Conservation (phyloP, 75 land plant genomes). For the Selaginella moellendorffii region DNA sequence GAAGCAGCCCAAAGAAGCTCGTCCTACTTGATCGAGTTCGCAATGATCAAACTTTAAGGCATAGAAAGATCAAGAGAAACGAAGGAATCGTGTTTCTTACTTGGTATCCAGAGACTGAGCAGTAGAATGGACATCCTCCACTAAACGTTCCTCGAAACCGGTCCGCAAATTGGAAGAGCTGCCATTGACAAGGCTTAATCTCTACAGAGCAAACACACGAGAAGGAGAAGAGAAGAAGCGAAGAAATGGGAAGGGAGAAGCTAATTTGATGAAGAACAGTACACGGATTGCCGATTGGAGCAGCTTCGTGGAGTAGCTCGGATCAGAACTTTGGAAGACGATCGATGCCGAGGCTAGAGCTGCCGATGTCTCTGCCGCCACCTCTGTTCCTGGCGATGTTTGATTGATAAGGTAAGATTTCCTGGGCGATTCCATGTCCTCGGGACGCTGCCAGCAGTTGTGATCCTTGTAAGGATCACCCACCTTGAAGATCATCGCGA, state of each 20-base stretch:
- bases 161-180: constrained; percentile 64
- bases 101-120: constrained; percentile 81
- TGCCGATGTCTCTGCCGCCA: constrained; percentile 86
- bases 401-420: constrained; percentile 39
- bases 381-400: constrained; percentile 58
- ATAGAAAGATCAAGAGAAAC: no score
- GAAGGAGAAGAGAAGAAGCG: no score
- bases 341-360: constrained; percentile 81
- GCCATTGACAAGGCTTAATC: constrained; percentile 7
- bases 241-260: no score
- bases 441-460: constrained; percentile 72
- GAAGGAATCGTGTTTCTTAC: no score
- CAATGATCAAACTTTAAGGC: no score
- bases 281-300: constrained; percentile 38
- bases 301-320: constrained; percentile 40
- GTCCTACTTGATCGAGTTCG: no score
- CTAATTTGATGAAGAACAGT: neutral
- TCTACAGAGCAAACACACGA: no score
- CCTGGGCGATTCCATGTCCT: constrained; percentile 72
- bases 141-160: constrained; percentile 46
- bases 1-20: constrained; percentile 83
- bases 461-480: constrained; percentile 70
- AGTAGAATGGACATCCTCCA: constrained; percentile 88
- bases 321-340: constrained; percentile 41
- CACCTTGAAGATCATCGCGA: constrained; percentile 38